Conservation (phyloP, 2,329 filamentous ascomycete genomes). For the Claviceps arundinis region DNA sequence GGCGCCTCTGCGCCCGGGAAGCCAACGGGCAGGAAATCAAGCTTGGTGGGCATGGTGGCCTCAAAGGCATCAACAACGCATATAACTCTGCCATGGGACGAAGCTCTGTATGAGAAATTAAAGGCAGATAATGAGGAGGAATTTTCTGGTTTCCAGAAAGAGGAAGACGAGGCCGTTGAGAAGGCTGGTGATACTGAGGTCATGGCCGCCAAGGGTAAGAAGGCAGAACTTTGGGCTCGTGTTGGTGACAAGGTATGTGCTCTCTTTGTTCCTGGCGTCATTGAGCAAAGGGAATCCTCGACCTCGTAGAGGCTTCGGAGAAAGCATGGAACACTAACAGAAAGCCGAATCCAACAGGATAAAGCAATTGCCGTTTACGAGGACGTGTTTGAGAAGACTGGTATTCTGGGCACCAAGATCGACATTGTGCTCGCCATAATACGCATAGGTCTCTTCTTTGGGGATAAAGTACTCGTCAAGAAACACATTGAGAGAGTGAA, state of each 20-base stretch:
- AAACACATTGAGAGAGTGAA: constrained; percentile 86
- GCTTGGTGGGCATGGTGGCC: constrained; percentile 63
- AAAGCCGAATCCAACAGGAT: constrained; percentile 44
- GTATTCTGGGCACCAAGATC: constrained; percentile 91
- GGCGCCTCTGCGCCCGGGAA: constrained; percentile 36
- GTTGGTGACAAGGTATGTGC: constrained; percentile 79
- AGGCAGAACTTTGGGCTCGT: constrained; percentile 89
- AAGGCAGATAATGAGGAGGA: constrained; percentile 68
- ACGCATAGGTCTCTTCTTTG: constrained; percentile 89
- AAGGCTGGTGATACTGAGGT: constrained; percentile 95
- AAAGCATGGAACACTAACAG: neutral
- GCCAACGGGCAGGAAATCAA: constrained; percentile 52
- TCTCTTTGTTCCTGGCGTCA: neutral
- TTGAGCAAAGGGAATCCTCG: neutral
- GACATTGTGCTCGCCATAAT: constrained; percentile 94
- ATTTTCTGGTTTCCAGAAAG: constrained; percentile 64
- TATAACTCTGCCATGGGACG: constrained; percentile 77
- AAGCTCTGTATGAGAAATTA: constrained; percentile 67
- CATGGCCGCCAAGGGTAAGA: constrained; percentile 80
- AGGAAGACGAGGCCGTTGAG: constrained; percentile 88
- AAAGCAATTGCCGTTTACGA: constrained; percentile 89
- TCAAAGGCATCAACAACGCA: constrained; percentile 51
- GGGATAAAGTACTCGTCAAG: constrained; percentile 83
- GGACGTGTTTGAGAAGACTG: constrained; percentile 91
- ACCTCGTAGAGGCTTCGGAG: neutral